Evolutionary conservation across 176 grass and related monocot genomes (phyloP).

Genomic region (Juncus inflexus): DNA sequence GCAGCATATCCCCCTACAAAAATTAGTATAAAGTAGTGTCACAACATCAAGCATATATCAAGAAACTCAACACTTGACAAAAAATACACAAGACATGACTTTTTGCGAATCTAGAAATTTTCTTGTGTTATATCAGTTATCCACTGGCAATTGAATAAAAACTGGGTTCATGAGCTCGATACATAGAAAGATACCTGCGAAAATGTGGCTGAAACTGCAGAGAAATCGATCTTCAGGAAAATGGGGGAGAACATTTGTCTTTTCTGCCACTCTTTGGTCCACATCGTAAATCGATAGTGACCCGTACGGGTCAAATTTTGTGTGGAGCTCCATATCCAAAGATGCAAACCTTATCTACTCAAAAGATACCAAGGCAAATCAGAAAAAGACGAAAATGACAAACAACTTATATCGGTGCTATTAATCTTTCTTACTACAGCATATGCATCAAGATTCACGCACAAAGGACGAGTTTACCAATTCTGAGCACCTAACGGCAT

Average conservation of each 20-base stretch:
- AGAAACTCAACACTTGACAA: neutral
- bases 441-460: no score
- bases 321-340: constrained; percentile 87
- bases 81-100: neutral
- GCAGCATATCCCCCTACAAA: constrained; percentile 86
- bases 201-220: constrained; percentile 94
- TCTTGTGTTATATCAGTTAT: neutral
- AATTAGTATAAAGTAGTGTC: neutral
- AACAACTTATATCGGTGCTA: neutral
- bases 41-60: neutral
- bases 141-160: neutral
- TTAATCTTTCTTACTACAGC: neutral
- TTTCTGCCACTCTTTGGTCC: constrained; percentile 67
- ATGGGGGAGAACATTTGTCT: constrained; percentile 76
- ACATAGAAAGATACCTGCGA: constrained; percentile 56
- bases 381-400: neutral
- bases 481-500: no score
- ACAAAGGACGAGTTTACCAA: no score
- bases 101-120: neutral
- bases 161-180: neutral
- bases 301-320: constrained; percentile 66
- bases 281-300: constrained; percentile 62
- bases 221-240: constrained; percentile 85
- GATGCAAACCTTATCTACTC: constrained; percentile 82
- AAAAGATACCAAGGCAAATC: neutral